Conservation (phyloP, 176 grass and related monocot species). For the Olyra latifolia region DNA sequence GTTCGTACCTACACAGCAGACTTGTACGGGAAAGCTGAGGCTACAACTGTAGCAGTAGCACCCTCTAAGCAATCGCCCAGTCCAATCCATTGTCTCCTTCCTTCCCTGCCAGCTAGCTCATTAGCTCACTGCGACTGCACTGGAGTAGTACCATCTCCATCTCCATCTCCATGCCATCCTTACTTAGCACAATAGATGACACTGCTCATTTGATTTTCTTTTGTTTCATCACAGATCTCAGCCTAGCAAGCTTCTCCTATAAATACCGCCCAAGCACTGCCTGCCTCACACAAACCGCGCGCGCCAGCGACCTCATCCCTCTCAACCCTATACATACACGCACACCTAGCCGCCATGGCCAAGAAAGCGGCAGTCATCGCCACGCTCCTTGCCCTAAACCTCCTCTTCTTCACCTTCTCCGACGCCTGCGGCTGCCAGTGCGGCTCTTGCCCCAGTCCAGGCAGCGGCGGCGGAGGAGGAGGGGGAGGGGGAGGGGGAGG, state of each 20-base stretch:
- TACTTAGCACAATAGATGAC: no score
- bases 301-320: no score
- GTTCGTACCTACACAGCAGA: no score
- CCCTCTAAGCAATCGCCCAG: no score
- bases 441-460: conserved; percentile 40
- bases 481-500: background rate
- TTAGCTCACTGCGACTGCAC: no score
- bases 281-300: background rate
- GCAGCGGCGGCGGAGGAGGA: background rate
- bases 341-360: conserved; percentile 15
- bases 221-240: no score
- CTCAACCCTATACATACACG: conserved; percentile 8
- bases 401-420: conserved; percentile 54
- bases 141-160: no score
- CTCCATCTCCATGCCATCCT: no score
- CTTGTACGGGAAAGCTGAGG: no score
- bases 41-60: no score
- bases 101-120: background rate
- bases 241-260: no score
- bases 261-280: conserved; percentile 5
- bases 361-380: conserved; percentile 16
- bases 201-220: no score
- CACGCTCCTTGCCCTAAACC: conserved; percentile 47
- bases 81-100: background rate
- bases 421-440: conserved; percentile 53